Base-by-base conservation (phyloP, 1,284 basidiomycete genomes). In the Cryptococcus deneoformans region DNA sequence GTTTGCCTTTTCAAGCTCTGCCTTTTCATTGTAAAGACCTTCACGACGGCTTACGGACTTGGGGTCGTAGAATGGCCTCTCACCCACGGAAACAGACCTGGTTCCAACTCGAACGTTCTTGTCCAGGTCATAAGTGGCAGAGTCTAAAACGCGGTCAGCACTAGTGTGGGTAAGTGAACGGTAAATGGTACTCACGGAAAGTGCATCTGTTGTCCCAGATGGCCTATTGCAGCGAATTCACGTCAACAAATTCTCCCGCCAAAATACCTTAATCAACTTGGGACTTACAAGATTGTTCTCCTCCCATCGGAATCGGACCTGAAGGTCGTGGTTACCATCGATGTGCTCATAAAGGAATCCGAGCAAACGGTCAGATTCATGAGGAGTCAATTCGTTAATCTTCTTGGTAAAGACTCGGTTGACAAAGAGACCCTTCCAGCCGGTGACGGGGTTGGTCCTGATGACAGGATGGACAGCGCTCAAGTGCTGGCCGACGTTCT, bases 381-480 rank as follows among this genome's bases (percentile, higher is more conserved):
- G 83, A n/a, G 76, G 76, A 5, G 80, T 79, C 43, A 88, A 78
- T 67, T 84, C 86, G 46, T 84, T 73, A 67, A 88, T 86, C 40
- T 82, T 80, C 61, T 80, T 82, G 1, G 85, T 87, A 77, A 88
- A 88, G 1, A 59, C 78, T 46, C 71, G 67, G 79, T 88, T 87
- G 54, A 88, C 85, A 64, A 85, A 89, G 62, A 90, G 72, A 55
- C 83, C 84, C 81, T 90, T 89, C 86, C 86, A 89, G 8, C 88
- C 87, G 0, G 88, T 90, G 1, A 82, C 83, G n/a, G 88, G 69
- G 57, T 72, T 66, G 34, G 65, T 65, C 39, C 75, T 56, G 48
- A 72, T 61, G 24, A 77, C 65, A 29, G 75, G 88, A 71, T 90
- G 86, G 14, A 89, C 85, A 37, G 87, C 83, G 9, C 77, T 78